These are phyloP conservation scores for Cercospora sp. DNA, from an alignment of 2,329 filamentous ascomycete genomes.

Conservation along the genomic window DNA sequence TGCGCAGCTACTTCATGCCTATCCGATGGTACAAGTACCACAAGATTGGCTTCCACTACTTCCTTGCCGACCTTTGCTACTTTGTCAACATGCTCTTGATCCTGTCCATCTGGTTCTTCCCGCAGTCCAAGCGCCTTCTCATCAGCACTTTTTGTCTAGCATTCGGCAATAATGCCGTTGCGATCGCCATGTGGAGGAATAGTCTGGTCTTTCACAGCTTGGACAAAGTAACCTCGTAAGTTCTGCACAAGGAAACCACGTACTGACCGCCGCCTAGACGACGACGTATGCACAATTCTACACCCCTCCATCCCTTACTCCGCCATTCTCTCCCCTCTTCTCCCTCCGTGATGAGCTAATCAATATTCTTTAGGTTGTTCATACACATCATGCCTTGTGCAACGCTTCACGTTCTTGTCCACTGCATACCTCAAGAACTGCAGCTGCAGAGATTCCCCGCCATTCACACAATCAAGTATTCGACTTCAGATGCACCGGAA, in stretches of 20 bases:
- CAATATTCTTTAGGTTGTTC: constrained; percentile 62
- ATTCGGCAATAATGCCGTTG: constrained; percentile 94
- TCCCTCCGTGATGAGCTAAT: constrained; percentile 4
- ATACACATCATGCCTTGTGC: constrained; percentile 99
- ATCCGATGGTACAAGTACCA: constrained; percentile 91
- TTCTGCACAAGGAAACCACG: constrained; percentile 6
- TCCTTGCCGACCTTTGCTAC: constrained; percentile 95
- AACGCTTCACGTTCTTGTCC: constrained; percentile 87
- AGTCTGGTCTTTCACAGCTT: constrained; percentile 97
- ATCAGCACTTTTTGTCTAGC: constrained; percentile 89
- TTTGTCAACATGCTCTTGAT: constrained; percentile 89
- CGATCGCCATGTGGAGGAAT: constrained; percentile 99
- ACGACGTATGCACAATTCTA: constrained; percentile 27
- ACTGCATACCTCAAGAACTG: constrained; percentile 67
- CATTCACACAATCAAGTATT: constrained; percentile 75
- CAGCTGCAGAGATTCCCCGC: constrained; percentile 77
- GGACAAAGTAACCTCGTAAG: constrained; percentile 87
- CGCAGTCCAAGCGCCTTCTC: constrained; percentile 84
- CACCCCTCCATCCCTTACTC: not conserved
- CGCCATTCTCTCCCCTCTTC: not conserved
- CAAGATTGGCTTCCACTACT: constrained; percentile 91
- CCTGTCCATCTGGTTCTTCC: constrained; percentile 86
- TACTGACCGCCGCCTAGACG: constrained; percentile 21
- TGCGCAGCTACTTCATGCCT: constrained; percentile 83
- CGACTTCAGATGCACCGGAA: constrained; percentile 67